Percentiles rank a stretch among this genome's conserved stretches.
These are phyloP conservation scores for Phytopythium sindhum DNA, from an alignment of 352 stramenopile species.

Conservation along the genomic window DNA sequence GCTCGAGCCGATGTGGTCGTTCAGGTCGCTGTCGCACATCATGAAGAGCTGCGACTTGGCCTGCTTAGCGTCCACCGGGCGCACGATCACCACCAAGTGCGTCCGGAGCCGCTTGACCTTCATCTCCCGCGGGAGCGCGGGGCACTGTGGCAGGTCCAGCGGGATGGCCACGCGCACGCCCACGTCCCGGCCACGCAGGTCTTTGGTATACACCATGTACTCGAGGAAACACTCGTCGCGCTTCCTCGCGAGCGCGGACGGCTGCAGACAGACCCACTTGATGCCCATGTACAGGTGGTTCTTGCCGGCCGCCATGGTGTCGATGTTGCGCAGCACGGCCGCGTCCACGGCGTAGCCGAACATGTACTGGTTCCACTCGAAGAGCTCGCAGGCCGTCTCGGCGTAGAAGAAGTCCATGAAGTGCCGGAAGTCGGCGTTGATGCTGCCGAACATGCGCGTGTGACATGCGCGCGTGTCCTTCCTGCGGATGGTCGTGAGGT, in stretches of 20 bases:
- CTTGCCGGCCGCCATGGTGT: slow-evolving; percentile 29
- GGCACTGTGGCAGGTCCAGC: slow-evolving; percentile 60
- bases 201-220: slow-evolving; percentile 60
- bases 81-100: slow-evolving; percentile 52
- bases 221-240: slow-evolving; percentile 76
- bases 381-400: slow-evolving; percentile 53
- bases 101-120: slow-evolving; percentile 59
- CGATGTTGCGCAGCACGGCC: slow-evolving; percentile 60
- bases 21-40: slow-evolving; percentile 46
- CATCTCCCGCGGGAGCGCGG: slow-evolving; percentile 35
- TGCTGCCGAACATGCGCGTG: slow-evolving; percentile 54
- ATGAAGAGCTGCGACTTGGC: slow-evolving; percentile 52
- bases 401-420: slow-evolving; percentile 72
- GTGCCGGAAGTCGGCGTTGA: slow-evolving; percentile 48
- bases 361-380: slow-evolving; percentile 71
- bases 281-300: slow-evolving; percentile 59
- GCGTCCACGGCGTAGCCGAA: slow-evolving; percentile 62
- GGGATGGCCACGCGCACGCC: slow-evolving; percentile 60
- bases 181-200: slow-evolving; percentile 49
- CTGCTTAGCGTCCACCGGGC: slow-evolving; percentile 22
- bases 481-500: slow-evolving; percentile 27
- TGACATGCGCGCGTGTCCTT: slow-evolving; percentile 19
- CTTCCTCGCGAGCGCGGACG: slow-evolving; percentile 55
- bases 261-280: slow-evolving; percentile 73
- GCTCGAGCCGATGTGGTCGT: slow-evolving; percentile 33